Base-by-base conservation (phyloP, 495 filamentous ascomycete species). In the Xylaria telfairii region DNA sequence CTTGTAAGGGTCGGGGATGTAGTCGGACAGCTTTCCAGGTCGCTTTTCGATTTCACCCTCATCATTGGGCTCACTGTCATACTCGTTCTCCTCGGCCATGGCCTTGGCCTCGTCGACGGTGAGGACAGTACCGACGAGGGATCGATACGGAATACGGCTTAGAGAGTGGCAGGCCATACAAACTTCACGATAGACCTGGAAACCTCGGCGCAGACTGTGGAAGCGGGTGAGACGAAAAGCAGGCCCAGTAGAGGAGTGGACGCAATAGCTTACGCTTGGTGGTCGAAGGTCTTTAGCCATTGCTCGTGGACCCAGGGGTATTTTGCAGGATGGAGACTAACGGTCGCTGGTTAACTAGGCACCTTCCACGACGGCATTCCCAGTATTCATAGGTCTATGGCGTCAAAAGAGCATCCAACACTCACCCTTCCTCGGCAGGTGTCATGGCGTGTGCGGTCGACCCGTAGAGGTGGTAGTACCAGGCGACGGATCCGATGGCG, bases 131-230 rank as follows among this genome's bases (percentile, higher is more conserved):
- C 94, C 96, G 79, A 99, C 96, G 69, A 98, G 90, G 24, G 91
- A 75, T 79, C 96, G 93, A 89, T 95, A 99, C 62, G 96, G 94
- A 59, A 99, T 89, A 83, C 96, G 92, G 79, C 87, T 90, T 63
- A 99, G 91, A 65, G 96, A 98, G 88, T 99, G 96, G 87, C 96
- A 99, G 69, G 93, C 91, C 62, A 95, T 89, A 88, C 96, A 99
- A 75, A 99, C 96, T 84, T 99, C 96, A 76, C 91, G 94, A 89
- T 99, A 99, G 79, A 99, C 96, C 86, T 97, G 96, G 90, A 99
- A 98, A 83, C 96, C 96, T 84, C 96, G 95, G 78, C 96, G 96
- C 75, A 99, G 94, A 76, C 95, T 97, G 74, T 39, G 37, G 44
- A 63, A 54, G 21, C 26, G 37, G 34, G 64, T 80, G 28, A 77